Evolutionary conservation across 176 grass and related monocot species (phyloP), one percentile per base, ranked within the genome.

Genomic region (Aechmea fasciata): DNA sequence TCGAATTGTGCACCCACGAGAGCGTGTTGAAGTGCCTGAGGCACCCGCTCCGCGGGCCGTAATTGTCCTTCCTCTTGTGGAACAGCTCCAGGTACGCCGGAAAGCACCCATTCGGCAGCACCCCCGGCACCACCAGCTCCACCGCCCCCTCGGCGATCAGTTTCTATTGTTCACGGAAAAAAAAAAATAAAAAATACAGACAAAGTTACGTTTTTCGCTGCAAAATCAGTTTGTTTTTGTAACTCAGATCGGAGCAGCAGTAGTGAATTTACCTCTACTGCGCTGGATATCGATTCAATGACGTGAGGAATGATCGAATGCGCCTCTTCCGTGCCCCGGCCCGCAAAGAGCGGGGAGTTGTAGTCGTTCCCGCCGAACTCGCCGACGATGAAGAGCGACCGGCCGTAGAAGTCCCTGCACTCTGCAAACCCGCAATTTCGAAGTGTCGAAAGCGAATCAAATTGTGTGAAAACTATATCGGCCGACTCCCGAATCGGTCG

Each of bases 301-400:
- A 97, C 84, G 81, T 85, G 71, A 2, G 86, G 86, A 4, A 92
- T 20, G 57, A 83, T 72, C 6, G 74, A n/a, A 54, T 90, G 75
- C 49, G 71, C 89, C 69, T 97, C 93, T 12, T 68, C 11, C 64
- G 90, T 62, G 0, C 85, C 81, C 0, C 71, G 70, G 73, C 91
- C 88, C 24, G 93, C 77, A 73, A 97, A 97, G 3, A 97, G 70
- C 29, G 86, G 81, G 6, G 86, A 84, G 83, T 85, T 92, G 82
- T 97, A 97, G 65, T 97, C 93, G 66, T 97, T 97, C 1, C 93
- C 93, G 65, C 93, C 93, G 67, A 97, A 92, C 72, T 89, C 92
- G 17, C 92, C 92, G 3, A 92, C 88, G 68, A 96, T 67, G 82
- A 96, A 97, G 23, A 97, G 89, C 13, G 93, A 97, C 49, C 77